Evolutionary conservation across 352 stramenopile species (phyloP).

Genomic region (Elongisporangium anandrum): DNA sequence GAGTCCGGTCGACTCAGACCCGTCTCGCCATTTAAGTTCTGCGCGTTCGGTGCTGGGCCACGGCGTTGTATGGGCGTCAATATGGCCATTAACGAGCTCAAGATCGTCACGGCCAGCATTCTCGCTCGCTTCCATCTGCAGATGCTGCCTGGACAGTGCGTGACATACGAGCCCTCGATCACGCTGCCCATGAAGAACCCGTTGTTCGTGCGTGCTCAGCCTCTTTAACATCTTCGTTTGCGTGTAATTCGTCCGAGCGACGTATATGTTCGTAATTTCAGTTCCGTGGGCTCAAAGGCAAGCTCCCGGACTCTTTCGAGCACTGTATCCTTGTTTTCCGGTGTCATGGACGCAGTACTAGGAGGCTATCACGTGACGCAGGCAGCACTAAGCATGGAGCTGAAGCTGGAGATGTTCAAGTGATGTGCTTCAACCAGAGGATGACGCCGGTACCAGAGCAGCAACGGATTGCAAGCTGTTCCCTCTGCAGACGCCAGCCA

Average conservation of each 20-base stretch:
- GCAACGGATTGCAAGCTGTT: too few relatives aligned
- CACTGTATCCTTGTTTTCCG: not conserved
- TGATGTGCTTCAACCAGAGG: too few relatives aligned
- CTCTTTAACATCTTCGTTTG: too few relatives aligned
- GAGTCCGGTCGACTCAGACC: slow-evolving; percentile 16
- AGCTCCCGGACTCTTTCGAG: slow-evolving; percentile 8
- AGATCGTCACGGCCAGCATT: slow-evolving; percentile 26
- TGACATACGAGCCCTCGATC: slow-evolving; percentile 27
- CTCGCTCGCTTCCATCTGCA: slow-evolving; percentile 27
- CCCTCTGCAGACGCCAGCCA: too few relatives aligned
- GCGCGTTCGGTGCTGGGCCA: slow-evolving; percentile 29
- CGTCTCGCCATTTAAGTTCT: slow-evolving; percentile 27
- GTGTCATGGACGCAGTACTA: too few relatives aligned
- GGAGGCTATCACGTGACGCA: too few relatives aligned
- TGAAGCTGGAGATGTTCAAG: too few relatives aligned
- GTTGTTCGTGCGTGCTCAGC: slow-evolving; percentile 7
- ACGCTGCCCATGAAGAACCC: slow-evolving; percentile 35
- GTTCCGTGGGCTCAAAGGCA: slow-evolving; percentile 10
- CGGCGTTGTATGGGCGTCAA: slow-evolving; percentile 17
- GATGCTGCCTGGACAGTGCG: slow-evolving; percentile 19
- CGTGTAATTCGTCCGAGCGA: too few relatives aligned
- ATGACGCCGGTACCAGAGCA: too few relatives aligned
- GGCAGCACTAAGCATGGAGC: too few relatives aligned
- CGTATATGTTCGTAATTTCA: too few relatives aligned
- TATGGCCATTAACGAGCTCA: slow-evolving; percentile 41